A percentile compares a stretch with the other conserved stretches of the same genome.
Conservation (phyloP, 208 protist genomes). For the Naegleria fowleri region DNA sequence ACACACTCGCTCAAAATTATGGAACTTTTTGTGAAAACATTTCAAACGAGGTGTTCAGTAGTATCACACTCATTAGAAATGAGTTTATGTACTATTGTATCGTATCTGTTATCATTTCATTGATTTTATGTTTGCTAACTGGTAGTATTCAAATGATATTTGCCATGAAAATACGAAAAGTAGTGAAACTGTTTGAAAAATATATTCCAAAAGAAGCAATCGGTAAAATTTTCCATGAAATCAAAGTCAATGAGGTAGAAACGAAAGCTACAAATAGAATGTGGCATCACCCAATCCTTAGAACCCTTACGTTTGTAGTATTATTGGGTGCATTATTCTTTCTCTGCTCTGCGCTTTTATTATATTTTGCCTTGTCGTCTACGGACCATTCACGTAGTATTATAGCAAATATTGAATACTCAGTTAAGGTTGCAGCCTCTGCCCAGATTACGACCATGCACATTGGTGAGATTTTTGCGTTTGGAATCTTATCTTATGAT, state of each 20-base stretch:
- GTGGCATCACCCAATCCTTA: neutral
- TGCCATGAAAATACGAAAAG: neutral
- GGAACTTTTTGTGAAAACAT: neutral
- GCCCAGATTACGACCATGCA: neutral
- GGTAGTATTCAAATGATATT: neutral
- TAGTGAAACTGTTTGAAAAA: neutral
- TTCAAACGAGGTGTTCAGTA: neutral
- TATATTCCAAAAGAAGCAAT: neutral
- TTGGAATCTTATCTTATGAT: neutral
- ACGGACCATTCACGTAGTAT: neutral
- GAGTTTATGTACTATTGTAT: neutral
- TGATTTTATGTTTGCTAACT: neutral
- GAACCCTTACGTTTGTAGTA: neutral
- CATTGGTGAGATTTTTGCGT: neutral
- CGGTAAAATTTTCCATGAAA: neutral
- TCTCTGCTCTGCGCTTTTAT: neutral
- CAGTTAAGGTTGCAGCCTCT: neutral
- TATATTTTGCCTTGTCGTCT: neutral
- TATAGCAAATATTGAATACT: neutral
- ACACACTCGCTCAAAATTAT: neutral
- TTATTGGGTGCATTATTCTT: neutral
- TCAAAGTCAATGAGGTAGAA: neutral
- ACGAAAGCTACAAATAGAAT: neutral
- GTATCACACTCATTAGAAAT: neutral
- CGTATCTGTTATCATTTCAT: neutral